Base-by-base conservation (phyloP, 495 filamentous ascomycete genomes). In the Rhypophila decipiens region DNA sequence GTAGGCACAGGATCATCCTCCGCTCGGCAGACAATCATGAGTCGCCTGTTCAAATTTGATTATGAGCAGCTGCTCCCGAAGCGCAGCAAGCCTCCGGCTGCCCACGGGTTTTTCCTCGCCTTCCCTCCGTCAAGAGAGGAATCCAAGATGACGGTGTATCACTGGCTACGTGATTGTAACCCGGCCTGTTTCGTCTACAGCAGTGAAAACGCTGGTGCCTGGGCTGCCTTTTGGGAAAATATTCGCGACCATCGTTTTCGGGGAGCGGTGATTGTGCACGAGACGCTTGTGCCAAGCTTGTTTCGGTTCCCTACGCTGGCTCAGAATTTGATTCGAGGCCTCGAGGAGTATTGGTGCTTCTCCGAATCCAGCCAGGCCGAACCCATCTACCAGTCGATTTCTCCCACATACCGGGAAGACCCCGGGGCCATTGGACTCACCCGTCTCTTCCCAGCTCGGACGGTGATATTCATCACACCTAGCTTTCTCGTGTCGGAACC, bases 391-490 rank as follows among this genome's bases (percentile, higher is more conserved):
- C 58, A 56, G 0, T 60, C 62, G 4, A 50, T 57, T 7, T 35
- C 49, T 2, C 7, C 37, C 1, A 22, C 40, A 13, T 41, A 52
- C 15, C 10, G 22, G 1, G 45, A 33, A 3, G 11, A 18, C 0
- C 53, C 58, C 0, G 68, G 66, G 0, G 52, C 58, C n/a, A 51
- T 68, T 5, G 58, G 54, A 13, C 39, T 75, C n/a, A 68, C 60
- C 1, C 72, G 76, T 2, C 55, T 87, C 3, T 84, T 88, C 41
- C 76, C 78, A 5, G 57, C 65, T 21, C 80, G 83, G 4, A 61
- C 65, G 4, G 78, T 71, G 1, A 74, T 84, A 19, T 59, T 88
- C 0, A 54, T 89, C 4, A 84, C 84, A 0, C 81, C 85, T 29
- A 83, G 82, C 46, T 74, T 84, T 36, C 63, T 80, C 33, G 51